A percentile compares a stretch with the other conserved stretches of the same genome.
phyloP scores from a whole-genome alignment of 2,329 filamentous ascomycete genomes.

The Neofusicoccum umdonicola region DNA sequence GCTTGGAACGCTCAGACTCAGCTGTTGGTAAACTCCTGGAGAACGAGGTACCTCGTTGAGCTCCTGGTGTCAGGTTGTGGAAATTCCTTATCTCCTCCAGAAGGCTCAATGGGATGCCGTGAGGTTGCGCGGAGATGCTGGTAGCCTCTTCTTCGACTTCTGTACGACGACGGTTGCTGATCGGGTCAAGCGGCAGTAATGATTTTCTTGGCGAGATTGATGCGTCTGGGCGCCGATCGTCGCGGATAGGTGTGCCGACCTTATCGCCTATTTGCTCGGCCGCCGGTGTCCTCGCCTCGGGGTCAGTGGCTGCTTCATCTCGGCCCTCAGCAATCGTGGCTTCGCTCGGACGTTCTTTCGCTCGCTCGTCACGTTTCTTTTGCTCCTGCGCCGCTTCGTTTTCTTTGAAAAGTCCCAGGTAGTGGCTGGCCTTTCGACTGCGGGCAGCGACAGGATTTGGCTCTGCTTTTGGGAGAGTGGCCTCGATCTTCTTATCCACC shows the following conservation, averaged over 20 bases:
- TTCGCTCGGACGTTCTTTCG: constrained; percentile 29
- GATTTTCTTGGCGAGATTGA: constrained; percentile 11
- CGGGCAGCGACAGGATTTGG: constrained; percentile 52
- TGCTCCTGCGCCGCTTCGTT: constrained; percentile 56
- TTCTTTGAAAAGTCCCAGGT: constrained; percentile 63
- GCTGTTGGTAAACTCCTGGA: constrained; percentile 50
- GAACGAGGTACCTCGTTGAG: constrained; percentile 46
- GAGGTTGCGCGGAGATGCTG: not conserved
- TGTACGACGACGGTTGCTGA: not conserved
- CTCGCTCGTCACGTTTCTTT: constrained; percentile 43
- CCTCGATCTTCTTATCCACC: constrained; percentile 63
- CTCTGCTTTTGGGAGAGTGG: constrained; percentile 59
- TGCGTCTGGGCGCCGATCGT: constrained; percentile 10
- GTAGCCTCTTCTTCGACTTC: not conserved
- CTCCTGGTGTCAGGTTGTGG: constrained; percentile 50
- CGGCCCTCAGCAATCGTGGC: not conserved
- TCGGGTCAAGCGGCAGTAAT: not conserved
- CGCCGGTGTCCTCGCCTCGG: not conserved
- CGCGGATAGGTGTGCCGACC: not conserved
- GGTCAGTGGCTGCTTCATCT: not conserved
- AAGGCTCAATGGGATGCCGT: constrained; percentile 46
- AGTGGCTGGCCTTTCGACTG: constrained; percentile 65
- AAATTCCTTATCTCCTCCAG: constrained; percentile 58
- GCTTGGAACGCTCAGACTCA: constrained; percentile 34
- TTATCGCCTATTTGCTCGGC: not conserved